Percentiles rank a stretch among this genome's conserved stretches.
phyloP scores from a whole-genome alignment of 805 yeast genomes.

The Saturnispora kantuleensis region DNA sequence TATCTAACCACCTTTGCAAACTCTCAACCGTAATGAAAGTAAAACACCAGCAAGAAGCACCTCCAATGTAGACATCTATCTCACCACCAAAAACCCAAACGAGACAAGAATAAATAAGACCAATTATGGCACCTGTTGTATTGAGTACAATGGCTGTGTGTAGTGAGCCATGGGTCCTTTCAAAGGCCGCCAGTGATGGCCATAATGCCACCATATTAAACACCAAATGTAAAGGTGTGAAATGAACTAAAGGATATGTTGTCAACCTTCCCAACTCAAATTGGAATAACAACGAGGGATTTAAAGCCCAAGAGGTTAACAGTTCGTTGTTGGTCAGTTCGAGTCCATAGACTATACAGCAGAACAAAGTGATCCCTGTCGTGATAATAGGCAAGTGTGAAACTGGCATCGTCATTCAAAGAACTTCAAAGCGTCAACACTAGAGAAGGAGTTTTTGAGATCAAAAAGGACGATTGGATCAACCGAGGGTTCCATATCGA shows the following conservation, averaged over 20 bases:
- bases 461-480: too few species aligned
- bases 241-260: constrained; percentile 64
- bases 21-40: constrained; percentile 55
- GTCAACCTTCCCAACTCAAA: constrained; percentile 47
- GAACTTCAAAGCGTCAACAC: constrained; percentile 3
- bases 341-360: neutral
- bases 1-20: constrained; percentile 24
- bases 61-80: constrained; percentile 48
- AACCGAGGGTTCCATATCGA: too few species aligned
- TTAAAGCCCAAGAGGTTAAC: constrained; percentile 32
- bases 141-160: constrained; percentile 76
- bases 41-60: constrained; percentile 69
- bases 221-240: constrained; percentile 48
- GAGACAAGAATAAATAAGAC: constrained; percentile 49
- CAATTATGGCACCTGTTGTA: constrained; percentile 59
- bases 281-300: constrained; percentile 44
- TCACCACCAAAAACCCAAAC: constrained; percentile 43
- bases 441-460: neutral
- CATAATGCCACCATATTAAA: constrained; percentile 49
- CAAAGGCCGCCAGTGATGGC: constrained; percentile 57
- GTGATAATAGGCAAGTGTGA: constrained; percentile 8
- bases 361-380: constrained; percentile 7
- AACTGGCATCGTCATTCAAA: neutral
- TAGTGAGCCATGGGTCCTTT: constrained; percentile 69
- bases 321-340: neutral